These are phyloP conservation scores for Camellia sinensis DNA, from an alignment of 148 eudicot species.

Conservation along the genomic window DNA sequence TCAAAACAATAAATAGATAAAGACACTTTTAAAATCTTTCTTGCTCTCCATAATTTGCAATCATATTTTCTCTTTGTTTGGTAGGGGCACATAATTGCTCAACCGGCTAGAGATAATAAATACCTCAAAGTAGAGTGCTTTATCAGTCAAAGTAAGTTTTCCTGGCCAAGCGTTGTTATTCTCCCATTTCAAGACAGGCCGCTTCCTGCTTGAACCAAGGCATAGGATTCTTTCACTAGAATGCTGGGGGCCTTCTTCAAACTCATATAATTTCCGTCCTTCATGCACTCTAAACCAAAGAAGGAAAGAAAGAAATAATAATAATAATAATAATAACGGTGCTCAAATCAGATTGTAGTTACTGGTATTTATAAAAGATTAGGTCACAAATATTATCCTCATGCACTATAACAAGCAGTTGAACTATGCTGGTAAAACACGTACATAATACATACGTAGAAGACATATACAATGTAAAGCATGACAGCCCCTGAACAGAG, in stretches of 20 bases:
- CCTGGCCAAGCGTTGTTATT: conserved; percentile 95
- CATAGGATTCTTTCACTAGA: conserved; percentile 62
- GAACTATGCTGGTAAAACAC: not conserved
- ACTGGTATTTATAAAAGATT: not conserved
- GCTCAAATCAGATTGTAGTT: not conserved
- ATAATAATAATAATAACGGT: not conserved
- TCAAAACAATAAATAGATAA: not conserved
- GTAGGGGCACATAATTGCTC: not conserved
- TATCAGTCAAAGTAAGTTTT: conserved; percentile 80
- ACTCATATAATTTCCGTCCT: conserved; percentile 58
- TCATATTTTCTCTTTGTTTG: not conserved
- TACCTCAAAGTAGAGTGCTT: conserved; percentile 92
- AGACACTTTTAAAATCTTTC: not conserved
- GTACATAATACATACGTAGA: not conserved
- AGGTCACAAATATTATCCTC: conserved; percentile 9
- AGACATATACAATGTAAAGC: not conserved
- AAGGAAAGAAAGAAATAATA: not conserved
- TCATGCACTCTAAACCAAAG: conserved; percentile 65
- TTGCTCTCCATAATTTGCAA: not conserved
- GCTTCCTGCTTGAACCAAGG: conserved; percentile 72
- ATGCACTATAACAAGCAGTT: not conserved
- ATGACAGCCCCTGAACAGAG: conserved; percentile 6
- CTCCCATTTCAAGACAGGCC: conserved; percentile 86
- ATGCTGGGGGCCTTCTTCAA: conserved; percentile 37
- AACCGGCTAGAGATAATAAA: conserved; percentile 15